Base-by-base conservation (phyloP, 176 grass and related monocot genomes). In the Thinopyrum elongatum region DNA sequence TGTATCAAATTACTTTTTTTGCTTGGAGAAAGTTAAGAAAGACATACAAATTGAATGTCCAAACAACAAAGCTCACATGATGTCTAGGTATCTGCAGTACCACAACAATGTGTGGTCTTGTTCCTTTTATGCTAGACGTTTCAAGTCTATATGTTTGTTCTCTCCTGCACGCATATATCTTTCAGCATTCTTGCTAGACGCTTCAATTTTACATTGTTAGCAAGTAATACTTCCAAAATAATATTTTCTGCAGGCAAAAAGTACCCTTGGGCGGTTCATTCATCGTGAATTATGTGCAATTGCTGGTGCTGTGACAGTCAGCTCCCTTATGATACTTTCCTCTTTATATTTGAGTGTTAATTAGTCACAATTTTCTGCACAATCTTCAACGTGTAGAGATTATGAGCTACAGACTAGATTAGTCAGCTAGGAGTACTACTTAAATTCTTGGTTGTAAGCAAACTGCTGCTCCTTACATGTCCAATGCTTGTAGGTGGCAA, bases 291-390 rank as follows among this genome's bases (percentile, higher is more conserved):
- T 95, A 21, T 59, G 82, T 87, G 93, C 83, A 35, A 79, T 98
- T 91, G 89, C 77, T 82, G 95, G 95, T 62, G 87, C 95, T 22
- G 61, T 95, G 65, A 98, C 95, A 87, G 94, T 98, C 69, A 92
- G 89, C 64, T 93, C 79, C 74, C 95, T 98, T 81, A 98, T 98
- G 93, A 89, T 98, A 94, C 10, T 65, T 42, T 51, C 14, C 2
- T 74, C 39, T 11, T 53, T 76, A 8, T 64, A 35, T 86, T n/a
- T 51, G 19, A 29, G 78, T 51, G 25, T 70, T 28, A n/a, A 79
- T 42, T 65, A 34, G 59, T 39, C 41, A 79, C 39, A 15, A 30
- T 47, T 34, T 62, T 70, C 41, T 42, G 27, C 15, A 25, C 36
- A 65, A 38, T 36, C 70, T 70, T 60, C 6, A 10, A 28, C 16